These are phyloP conservation scores for Fusarium chlamydosporum DNA, from an alignment of 2,329 filamentous ascomycete species.

Conservation along the genomic window DNA sequence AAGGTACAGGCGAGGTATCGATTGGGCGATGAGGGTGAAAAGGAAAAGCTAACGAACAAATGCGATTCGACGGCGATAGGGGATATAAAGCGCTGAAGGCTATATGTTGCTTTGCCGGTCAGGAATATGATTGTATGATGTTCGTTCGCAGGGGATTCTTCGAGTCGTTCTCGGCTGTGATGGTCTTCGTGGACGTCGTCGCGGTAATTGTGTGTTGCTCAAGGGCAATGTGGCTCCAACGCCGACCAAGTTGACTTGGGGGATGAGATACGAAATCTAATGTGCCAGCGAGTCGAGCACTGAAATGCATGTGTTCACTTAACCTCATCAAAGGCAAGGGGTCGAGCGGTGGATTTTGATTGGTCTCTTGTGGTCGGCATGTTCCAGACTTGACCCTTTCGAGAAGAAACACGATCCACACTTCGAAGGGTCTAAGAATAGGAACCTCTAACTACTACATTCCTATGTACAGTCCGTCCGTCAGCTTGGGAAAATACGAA, in stretches of 20 bases:
- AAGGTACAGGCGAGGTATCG: conserved; percentile 5
- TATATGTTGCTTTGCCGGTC: not conserved
- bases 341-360: conserved; percentile 36
- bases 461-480: not conserved
- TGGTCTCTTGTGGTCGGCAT: conserved; percentile 31
- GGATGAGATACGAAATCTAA: conserved; percentile 43
- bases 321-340: conserved; percentile 37
- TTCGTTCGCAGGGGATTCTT: not conserved
- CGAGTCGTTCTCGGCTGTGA: conserved; percentile 2
- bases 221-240: conserved; percentile 45
- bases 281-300: conserved; percentile 40
- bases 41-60: conserved; percentile 11
- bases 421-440: conserved; percentile 31
- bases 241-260: conserved; percentile 38
- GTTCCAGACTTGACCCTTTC: conserved; percentile 23
- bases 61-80: conserved; percentile 26
- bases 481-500: conserved; percentile 16
- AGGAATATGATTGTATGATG: not conserved
- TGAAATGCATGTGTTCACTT: conserved; percentile 43
- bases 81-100: conserved; percentile 24
- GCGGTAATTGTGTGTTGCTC: conserved; percentile 18
- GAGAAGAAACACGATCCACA: conserved; percentile 33
- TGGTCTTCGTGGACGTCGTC: conserved; percentile 28
- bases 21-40: conserved; percentile 1
- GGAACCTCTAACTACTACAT: conserved; percentile 5